Evolutionary conservation across 176 grass and related monocot genomes (phyloP), one percentile per base, ranked within the genome.

Genomic region (Puccinellia tenuiflora): DNA sequence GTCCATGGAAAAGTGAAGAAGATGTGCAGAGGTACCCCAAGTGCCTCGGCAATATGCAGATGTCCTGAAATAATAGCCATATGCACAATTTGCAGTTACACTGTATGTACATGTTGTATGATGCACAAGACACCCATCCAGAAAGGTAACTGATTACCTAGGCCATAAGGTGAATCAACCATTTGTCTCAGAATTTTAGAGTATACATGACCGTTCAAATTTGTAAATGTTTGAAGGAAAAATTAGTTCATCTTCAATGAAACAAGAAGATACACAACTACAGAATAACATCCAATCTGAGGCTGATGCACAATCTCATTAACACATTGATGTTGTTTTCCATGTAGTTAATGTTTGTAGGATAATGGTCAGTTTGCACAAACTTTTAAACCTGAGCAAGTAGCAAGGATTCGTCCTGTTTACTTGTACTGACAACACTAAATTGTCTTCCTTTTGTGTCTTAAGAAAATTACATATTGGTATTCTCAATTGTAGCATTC

Each of bases 1-100:
- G 96, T 98, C 96, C 96, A 98, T 67, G 96, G 96, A 86, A 98
- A 95, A 86, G 96, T 98, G 72, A 98, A 98, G 85, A 98, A 95
- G 56, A 98, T 98, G 50, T 95, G 92, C 79, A 98, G 85, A 85
- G 96, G 92, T 47, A 90, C 87, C 78, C 96, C 89, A 71, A 98
- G 92, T 82, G 96, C 92, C 85, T 98, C 96, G 74, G 96, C 96
- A 47, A 98, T 94, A 85, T 98, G 96, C 22, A 90, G 80, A 95
- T 98, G 96, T 61, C 96, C 96, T 98, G 87, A 65, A 83, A 77
- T 70, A 46, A 79, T 65, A 79, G 60, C 60, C 31, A 17, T 31
- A 33, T 63, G 5, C 60, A 33, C n/a, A 61, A 63, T 16, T 63
- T 63, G 31, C 28, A 68, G 68, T 63, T 21, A 51, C 66, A 48